A percentile compares a stretch with the other conserved stretches of the same genome.
Evolutionary conservation across 129 eudicot species (phyloP).

Genomic region (Arctium lappa): DNA sequence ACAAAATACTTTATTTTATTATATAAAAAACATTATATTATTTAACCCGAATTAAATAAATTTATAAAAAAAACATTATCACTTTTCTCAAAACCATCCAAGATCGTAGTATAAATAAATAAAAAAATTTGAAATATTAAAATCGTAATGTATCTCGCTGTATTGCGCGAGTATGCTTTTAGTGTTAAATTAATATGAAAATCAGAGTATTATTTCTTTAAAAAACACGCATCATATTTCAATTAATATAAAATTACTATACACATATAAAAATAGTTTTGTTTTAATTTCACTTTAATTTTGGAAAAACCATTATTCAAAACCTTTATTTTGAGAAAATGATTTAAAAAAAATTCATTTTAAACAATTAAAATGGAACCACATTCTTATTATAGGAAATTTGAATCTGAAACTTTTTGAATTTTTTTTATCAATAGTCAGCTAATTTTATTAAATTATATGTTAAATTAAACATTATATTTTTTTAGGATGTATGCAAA

Average conservation of each 20-base stretch:
- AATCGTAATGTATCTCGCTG: too few species aligned
- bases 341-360: background rate
- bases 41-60: too few species aligned
- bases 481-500: too few species aligned
- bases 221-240: background rate
- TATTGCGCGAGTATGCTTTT: too few species aligned
- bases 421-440: too few species aligned
- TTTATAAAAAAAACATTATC: too few species aligned
- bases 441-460: too few species aligned
- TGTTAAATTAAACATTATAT: background rate
- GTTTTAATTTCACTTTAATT: background rate
- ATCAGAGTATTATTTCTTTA: background rate
- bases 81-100: too few species aligned
- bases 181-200: background rate
- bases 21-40: too few species aligned
- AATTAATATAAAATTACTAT: background rate
- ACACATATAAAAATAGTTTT: background rate
- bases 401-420: background rate
- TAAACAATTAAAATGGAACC: background rate
- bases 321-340: background rate
- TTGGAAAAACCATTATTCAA: background rate
- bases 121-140: too few species aligned
- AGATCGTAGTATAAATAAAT: too few species aligned
- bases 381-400: background rate
- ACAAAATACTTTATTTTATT: too few species aligned